phyloP scores from a whole-genome alignment of 2,329 filamentous ascomycete genomes.

The Hypoxylon sp. region DNA sequence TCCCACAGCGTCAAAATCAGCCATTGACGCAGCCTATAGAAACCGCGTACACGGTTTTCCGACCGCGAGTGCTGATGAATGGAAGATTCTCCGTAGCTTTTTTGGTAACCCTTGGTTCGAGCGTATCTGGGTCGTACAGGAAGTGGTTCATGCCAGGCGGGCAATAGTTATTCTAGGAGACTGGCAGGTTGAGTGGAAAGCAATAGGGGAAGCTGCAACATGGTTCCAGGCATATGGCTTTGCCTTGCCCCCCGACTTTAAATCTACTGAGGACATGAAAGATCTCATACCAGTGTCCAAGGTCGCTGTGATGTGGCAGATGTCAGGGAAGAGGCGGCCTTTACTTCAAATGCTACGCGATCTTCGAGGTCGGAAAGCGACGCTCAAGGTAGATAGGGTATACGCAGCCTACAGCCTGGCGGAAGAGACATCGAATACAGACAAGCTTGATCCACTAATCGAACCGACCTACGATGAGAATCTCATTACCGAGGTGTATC shows the following conservation, averaged over 20 bases:
- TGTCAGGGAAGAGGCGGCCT: slow-evolving; percentile 30
- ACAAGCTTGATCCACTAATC: slow-evolving; percentile 33
- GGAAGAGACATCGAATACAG: slow-evolving; percentile 33
- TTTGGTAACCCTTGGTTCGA: slow-evolving; percentile 41
- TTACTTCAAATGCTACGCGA: slow-evolving; percentile 36
- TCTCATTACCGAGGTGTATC: slow-evolving; percentile 33
- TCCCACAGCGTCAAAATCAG: slow-evolving; percentile 25
- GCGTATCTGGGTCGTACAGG: slow-evolving; percentile 44
- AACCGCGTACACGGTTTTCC: slow-evolving; percentile 43
- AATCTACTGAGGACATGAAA: slow-evolving; percentile 23
- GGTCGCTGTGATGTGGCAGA: slow-evolving; percentile 32
- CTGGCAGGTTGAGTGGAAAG: slow-evolving; percentile 40
- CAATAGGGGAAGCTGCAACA: slow-evolving; percentile 34
- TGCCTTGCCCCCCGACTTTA: slow-evolving; percentile 33
- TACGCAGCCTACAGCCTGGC: slow-evolving; percentile 43
- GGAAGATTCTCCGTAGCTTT: slow-evolving; percentile 33
- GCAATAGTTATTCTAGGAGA: slow-evolving; percentile 37
- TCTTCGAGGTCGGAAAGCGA: slow-evolving; percentile 34
- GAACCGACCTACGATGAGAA: slow-evolving; percentile 39
- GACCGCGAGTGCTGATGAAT: slow-evolving; percentile 26
- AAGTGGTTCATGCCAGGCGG: slow-evolving; percentile 35
- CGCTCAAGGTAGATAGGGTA: slow-evolving; percentile 39
- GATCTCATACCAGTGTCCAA: slow-evolving; percentile 36
- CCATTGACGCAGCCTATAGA: slow-evolving; percentile 28
- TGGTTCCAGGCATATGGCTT: slow-evolving; percentile 41